These are phyloP conservation scores for Syzygium aromaticum DNA, from an alignment of 345 rosid genomes.

Conservation along the genomic window DNA sequence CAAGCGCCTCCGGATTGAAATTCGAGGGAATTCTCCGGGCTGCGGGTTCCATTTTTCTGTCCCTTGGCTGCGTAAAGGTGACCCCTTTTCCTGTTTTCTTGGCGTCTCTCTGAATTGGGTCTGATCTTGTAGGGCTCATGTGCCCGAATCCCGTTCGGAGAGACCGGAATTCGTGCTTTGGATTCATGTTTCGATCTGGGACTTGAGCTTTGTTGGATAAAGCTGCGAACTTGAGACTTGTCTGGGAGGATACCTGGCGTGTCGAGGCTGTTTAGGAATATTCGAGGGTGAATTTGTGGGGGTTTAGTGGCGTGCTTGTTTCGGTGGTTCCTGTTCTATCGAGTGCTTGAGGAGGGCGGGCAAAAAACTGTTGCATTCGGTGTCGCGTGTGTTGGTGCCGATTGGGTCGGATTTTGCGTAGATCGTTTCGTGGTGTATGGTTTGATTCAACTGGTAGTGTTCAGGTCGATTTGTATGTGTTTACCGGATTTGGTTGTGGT, in stretches of 20 bases:
- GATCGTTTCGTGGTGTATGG: neutral
- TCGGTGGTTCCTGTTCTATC: constrained; percentile 8
- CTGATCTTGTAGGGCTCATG: constrained; percentile 9
- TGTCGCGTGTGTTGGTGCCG: neutral
- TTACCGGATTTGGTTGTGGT: neutral
- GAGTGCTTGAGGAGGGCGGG: neutral
- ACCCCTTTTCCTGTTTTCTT: neutral
- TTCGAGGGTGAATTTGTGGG: constrained; percentile 2
- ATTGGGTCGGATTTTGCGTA: neutral
- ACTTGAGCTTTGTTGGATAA: neutral
- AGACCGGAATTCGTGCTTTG: neutral
- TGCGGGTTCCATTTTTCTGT: neutral
- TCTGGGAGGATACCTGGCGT: constrained; percentile 9
- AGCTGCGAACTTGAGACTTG: neutral
- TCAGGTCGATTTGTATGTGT: neutral
- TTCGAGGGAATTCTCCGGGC: neutral
- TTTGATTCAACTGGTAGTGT: neutral
- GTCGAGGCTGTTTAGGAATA: constrained; percentile 4
- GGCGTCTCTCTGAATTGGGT: constrained; percentile 31
- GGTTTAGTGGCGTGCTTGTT: neutral
- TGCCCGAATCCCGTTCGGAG: constrained; percentile 23
- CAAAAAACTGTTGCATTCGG: neutral
- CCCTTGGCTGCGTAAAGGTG: neutral
- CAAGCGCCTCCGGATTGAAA: constrained; percentile 3
- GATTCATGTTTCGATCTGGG: neutral